Evolutionary conservation across 164 flowering plant species (phyloP), one percentile per base, ranked within the genome.

Genomic region (Macadamia integrifolia): DNA sequence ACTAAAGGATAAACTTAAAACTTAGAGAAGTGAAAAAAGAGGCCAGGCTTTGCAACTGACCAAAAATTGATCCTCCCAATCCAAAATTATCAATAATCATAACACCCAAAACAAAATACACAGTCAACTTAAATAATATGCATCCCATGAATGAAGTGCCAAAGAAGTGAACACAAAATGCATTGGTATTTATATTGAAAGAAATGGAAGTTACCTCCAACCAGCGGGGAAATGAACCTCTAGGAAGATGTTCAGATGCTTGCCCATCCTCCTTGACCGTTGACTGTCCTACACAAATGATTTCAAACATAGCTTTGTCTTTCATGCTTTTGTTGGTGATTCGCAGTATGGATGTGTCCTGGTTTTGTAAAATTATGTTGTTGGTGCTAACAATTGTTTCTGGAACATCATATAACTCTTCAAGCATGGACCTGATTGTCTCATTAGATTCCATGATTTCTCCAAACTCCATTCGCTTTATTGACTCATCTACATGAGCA

Each of bases 181-280:
- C 57, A 53, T 53, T 2, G 6, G 18, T 53, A 53, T 53, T 11
- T 58, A 7, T 29, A 50, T 9, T 10, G 29, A 55, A 40, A 14
- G 30, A 23, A 44, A 13, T 56, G 58, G 8, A 66, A 32, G 29
- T 70, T 87, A 95, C 99, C 98, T 92, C 92, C 72, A 92, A 96
- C 99, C 99, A 95, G 58, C 80, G 77, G 13, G 99, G 99, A 75
- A 92, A 89, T 68, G 82, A 83, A 70, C 89, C 98, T 73, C 92
- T 85, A 15, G 87, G 67, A 68, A 58, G 77, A 67, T 74, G 72
- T 55, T 85, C 85, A 35, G 77, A 57, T 43, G 79, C 72, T 64
- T 84, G 72, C 13, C 81, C 92, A 70, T 85, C 87, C 28, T 82
- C 93, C 63, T 79, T 79, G 66, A 85, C 71, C 46, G 80, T 71